Conservation (phyloP, 164 flowering plant species). For the Amborella trichopoda region DNA sequence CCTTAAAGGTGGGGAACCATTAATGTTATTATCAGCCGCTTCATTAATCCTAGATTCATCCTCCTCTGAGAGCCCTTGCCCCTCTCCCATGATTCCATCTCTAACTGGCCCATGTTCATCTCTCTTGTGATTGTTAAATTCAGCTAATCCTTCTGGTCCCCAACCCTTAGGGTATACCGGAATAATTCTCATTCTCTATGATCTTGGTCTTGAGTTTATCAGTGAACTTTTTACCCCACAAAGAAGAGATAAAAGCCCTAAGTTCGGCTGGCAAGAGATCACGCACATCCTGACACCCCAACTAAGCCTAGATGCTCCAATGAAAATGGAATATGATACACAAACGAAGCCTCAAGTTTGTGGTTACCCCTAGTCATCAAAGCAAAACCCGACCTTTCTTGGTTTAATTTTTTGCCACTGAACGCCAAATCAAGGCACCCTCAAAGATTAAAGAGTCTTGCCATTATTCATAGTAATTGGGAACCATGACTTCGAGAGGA, state of each 20-base stretch:
- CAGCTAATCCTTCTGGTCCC: conserved; percentile 19
- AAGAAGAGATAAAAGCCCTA: conserved; percentile 10
- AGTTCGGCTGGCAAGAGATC: conserved; percentile 14
- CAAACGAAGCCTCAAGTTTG: conserved; percentile 3
- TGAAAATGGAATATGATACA: background rate
- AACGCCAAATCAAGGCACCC: background rate
- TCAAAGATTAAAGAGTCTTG: background rate
- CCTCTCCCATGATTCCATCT: conserved; percentile 31
- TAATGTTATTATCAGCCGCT: conserved; percentile 12
- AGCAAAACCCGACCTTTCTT: conserved; percentile 3
- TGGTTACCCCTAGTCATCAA: background rate
- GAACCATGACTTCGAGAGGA: no score
- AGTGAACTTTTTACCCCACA: conserved; percentile 18
- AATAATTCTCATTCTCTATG: conserved; percentile 44
- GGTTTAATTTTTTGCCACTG: no score
- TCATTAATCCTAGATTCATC: conserved; percentile 28
- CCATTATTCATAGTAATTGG: no score
- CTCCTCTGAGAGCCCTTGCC: conserved; percentile 31
- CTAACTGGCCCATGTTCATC: conserved; percentile 29
- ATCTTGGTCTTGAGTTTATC: conserved; percentile 26
- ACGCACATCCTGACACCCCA: conserved; percentile 23
- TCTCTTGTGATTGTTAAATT: conserved; percentile 12
- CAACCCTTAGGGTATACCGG: conserved; percentile 22
- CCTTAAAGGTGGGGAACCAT: background rate
- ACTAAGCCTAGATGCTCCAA: conserved; percentile 2